Evolutionary conservation across 495 filamentous ascomycete species (phyloP).

Genomic region (Annulohypoxylon stygium): DNA sequence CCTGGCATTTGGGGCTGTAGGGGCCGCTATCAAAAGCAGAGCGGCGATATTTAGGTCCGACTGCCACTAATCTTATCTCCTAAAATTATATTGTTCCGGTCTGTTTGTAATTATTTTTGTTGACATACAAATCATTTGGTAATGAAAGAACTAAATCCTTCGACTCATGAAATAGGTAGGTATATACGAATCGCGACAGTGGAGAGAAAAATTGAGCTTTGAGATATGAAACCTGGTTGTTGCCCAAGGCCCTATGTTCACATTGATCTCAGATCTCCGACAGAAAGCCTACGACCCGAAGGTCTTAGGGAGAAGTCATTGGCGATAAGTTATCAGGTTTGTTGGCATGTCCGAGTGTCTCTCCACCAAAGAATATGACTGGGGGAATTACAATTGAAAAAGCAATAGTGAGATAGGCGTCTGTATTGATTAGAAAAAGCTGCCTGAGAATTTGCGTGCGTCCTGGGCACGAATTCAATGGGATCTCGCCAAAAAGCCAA

Average conservation of each 20-base stretch:
- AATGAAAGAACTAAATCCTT: neutral
- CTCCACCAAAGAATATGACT: neutral
- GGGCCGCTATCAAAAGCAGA: neutral
- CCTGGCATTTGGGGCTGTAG: neutral
- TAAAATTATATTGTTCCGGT: neutral
- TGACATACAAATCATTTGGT: neutral
- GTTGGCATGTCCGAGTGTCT: too few species aligned
- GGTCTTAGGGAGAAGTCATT: too few species aligned
- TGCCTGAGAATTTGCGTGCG: too few species aligned
- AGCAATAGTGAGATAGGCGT: neutral
- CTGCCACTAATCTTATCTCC: constrained; percentile 11
- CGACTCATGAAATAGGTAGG: too few species aligned
- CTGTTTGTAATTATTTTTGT: neutral
- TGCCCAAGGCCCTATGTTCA: neutral
- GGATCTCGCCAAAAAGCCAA: too few species aligned
- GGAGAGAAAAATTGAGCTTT: neutral
- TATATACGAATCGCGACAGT: neutral
- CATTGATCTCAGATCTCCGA: neutral
- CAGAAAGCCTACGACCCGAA: too few species aligned
- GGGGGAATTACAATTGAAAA: neutral
- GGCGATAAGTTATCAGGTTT: too few species aligned
- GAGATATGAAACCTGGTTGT: neutral
- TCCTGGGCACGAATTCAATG: too few species aligned
- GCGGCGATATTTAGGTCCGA: constrained; percentile 12
- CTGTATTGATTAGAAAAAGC: neutral